Base-by-base conservation (phyloP, 2,329 filamentous ascomycete species). In the Arachnopeziza araneosa region DNA sequence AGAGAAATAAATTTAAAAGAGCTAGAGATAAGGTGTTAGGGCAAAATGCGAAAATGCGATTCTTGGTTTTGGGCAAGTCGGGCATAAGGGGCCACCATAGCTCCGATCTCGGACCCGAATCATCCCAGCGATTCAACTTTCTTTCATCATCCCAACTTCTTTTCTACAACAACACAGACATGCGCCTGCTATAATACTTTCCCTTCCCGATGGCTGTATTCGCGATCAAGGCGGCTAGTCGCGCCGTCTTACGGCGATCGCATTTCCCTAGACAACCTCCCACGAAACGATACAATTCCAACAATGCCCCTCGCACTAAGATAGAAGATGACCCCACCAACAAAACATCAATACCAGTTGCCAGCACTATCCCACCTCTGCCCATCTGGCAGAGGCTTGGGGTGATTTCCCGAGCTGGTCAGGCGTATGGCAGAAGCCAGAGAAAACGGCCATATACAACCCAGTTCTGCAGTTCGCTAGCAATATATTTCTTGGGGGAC, bases 401-500 rank as follows among this genome's bases (percentile, higher is more conserved):
- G 4, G 12, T 55, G 3, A 60, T 87, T 58, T 84, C 83, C 2
- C 75, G 76, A 36, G 75, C 76, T 0, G 80, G 79, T 22, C 74
- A 80, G 64, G 80, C 80, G 0, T 96, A 95, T 71, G 86, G 83
- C 19, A 82, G 86, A 23, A 83, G 86, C 53, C 91, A 96, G 75
- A 78, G 83, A 56, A 81, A 82, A 55, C 79, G 87, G 55, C 93
- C 93, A 0, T 90, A 91, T 70, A 76, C 82, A n/a, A 96, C 91
- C 10, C 93, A 97, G 77, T 73, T 96, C 62, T 79, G 81, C 65
- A 91, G 84, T 67, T 86, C 89, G 50, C 74, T 96, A 52, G 79
- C 90, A 49, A 91, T 96, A 61, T 96, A 92, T 71, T 80, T 93
- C 49, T 81, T 84, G 55, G 90, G 89, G 9, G 92, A 96, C 73